Conservation (phyloP, 2,329 filamentous ascomycete genomes). For the Cladosporium sp. region DNA sequence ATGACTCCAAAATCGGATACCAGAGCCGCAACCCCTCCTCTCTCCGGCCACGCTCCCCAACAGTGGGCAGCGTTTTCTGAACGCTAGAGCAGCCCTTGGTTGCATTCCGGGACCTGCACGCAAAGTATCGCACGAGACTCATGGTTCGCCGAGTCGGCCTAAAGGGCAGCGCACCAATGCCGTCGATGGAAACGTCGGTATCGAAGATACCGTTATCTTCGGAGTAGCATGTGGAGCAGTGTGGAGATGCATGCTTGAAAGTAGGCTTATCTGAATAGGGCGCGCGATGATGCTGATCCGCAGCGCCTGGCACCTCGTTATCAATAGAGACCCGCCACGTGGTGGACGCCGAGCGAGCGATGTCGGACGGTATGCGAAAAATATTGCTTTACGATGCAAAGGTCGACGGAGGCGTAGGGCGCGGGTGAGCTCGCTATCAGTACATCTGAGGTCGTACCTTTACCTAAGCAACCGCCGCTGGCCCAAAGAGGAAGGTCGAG, state of each 20-base stretch:
- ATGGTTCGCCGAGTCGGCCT: background rate
- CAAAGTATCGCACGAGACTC: too few species aligned
- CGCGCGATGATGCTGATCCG: too few species aligned
- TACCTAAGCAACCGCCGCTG: background rate
- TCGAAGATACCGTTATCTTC: slow-evolving; percentile 6
- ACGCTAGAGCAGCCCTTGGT: too few species aligned
- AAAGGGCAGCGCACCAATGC: slow-evolving; percentile 1
- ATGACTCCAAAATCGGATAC: too few species aligned
- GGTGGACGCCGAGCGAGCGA: background rate
- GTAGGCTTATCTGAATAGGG: background rate
- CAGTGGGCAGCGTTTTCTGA: too few species aligned
- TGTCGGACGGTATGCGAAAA: background rate
- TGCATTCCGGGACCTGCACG: too few species aligned
- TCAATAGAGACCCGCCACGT: slow-evolving; percentile 1
- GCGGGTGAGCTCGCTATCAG: background rate
- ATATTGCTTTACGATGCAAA: background rate
- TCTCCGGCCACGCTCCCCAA: too few species aligned
- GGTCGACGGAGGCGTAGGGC: background rate
- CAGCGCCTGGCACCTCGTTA: background rate
- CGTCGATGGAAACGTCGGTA: background rate
- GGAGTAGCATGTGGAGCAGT: background rate
- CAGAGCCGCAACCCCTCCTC: too few species aligned
- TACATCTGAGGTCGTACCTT: too few species aligned
- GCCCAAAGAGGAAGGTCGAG: background rate
- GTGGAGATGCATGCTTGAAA: background rate